Conservation (phyloP, 176 grass and related monocot genomes). For the Eragrostis curvula region DNA sequence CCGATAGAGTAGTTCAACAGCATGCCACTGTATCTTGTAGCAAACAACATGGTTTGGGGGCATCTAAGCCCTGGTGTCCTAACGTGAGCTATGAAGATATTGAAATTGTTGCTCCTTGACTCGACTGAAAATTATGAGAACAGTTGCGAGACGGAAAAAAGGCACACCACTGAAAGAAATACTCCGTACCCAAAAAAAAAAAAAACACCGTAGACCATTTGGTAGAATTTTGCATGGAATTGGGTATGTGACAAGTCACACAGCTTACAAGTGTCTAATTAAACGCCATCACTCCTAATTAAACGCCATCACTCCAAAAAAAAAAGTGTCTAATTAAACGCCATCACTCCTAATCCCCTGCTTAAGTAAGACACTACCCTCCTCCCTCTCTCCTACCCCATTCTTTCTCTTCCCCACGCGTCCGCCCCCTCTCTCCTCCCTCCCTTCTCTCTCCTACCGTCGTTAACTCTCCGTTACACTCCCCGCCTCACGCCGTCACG, state of each 20-base stretch:
- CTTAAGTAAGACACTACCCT: constrained; percentile 37
- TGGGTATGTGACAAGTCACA: neutral
- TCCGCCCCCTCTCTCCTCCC: neutral
- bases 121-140: neutral
- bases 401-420: constrained; percentile 14
- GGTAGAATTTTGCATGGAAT: too few species aligned
- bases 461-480: constrained; percentile 54
- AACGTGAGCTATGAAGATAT: neutral
- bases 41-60: neutral
- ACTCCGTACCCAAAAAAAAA: too few species aligned
- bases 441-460: constrained; percentile 16
- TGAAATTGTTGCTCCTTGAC: neutral
- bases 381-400: neutral
- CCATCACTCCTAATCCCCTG: constrained; percentile 24
- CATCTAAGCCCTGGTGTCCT: neutral
- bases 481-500: constrained; percentile 59
- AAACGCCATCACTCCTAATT: constrained; percentile 27
- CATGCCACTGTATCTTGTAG: neutral
- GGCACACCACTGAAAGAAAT: too few species aligned
- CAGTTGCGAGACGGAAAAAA: neutral
- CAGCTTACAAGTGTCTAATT: neutral
- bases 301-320: too few species aligned
- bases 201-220: too few species aligned
- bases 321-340: constrained; percentile 12
- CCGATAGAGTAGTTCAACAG: neutral